These are phyloP conservation scores for Fagus crenata DNA, from an alignment of 306 rosid genomes.

Conservation along the genomic window DNA sequence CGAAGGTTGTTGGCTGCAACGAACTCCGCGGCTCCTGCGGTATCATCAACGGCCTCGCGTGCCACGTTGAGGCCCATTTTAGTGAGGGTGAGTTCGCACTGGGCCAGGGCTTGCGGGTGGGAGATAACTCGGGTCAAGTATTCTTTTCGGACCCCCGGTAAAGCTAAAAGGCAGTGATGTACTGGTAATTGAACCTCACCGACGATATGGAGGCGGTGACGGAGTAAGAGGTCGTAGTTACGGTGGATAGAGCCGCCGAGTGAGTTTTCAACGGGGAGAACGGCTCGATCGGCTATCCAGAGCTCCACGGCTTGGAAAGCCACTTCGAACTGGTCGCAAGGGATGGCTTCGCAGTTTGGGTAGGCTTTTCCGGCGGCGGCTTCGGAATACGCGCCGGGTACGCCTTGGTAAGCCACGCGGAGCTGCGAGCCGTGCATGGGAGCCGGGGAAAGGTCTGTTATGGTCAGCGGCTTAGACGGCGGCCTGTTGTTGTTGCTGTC, in stretches of 20 bases:
- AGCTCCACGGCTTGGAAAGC: constrained; percentile 97
- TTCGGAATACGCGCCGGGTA: constrained; percentile 95
- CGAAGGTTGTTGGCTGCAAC: constrained; percentile 64
- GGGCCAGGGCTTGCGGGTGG: constrained; percentile 89
- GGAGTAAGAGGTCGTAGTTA: constrained; percentile 92
- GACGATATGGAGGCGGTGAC: constrained; percentile 96
- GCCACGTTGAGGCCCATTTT: constrained; percentile 80
- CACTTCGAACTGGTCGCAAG: constrained; percentile 95
- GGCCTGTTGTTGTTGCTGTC: constrained; percentile 24
- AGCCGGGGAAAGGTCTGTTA: constrained; percentile 86
- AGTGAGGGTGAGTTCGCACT: constrained; percentile 79
- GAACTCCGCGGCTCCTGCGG: constrained; percentile 90
- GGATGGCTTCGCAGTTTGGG: constrained; percentile 93
- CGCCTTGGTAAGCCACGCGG: constrained; percentile 94
- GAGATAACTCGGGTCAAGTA: constrained; percentile 80
- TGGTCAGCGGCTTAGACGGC: constrained; percentile 63
- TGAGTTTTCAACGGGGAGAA: constrained; percentile 83
- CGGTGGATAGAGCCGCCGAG: constrained; percentile 97
- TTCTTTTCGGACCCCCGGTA: constrained; percentile 78
- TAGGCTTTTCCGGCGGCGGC: constrained; percentile 96
- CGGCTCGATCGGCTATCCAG: constrained; percentile 96
- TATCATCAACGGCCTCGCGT: constrained; percentile 94
- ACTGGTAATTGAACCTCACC: constrained; percentile 93
- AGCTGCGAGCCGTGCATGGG: constrained; percentile 94
- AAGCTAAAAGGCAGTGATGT: constrained; percentile 91